Conservation (phyloP, 2,329 filamentous ascomycete species). For the Beauveria rudraprayagi region DNA sequence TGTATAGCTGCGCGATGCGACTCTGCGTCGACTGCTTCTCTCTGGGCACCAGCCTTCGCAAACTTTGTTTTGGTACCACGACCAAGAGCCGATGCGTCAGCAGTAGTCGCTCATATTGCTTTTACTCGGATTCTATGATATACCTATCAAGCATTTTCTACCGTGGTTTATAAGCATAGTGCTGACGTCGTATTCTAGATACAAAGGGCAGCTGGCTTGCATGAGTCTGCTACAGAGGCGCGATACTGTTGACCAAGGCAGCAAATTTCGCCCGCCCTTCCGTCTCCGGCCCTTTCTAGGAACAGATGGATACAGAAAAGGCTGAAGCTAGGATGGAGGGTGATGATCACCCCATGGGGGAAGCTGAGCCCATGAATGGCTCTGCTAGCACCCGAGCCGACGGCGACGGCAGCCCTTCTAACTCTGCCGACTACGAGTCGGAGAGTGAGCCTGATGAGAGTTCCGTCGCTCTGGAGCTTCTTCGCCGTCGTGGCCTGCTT, state of each 20-base stretch:
- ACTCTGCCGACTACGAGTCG: slow-evolving; percentile 24
- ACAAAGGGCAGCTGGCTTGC: not conserved
- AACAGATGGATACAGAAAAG: not conserved
- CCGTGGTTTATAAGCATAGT: not conserved
- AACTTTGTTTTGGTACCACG: not conserved
- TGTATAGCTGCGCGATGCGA: not conserved
- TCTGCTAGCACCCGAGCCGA: slow-evolving; percentile 2
- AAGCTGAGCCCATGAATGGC: slow-evolving; percentile 13
- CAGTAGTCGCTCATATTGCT: not conserved
- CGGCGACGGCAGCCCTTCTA: slow-evolving; percentile 22
- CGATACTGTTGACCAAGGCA: not conserved
- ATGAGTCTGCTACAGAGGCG: not conserved
- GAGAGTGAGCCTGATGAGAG: slow-evolving; percentile 28
- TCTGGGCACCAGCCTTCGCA: not conserved
- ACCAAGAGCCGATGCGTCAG: not conserved
- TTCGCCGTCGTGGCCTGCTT: slow-evolving; percentile 41
- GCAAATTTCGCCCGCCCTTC: not conserved
- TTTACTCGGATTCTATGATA: not conserved
- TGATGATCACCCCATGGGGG: slow-evolving; percentile 11
- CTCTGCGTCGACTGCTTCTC: not conserved
- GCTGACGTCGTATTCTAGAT: not conserved
- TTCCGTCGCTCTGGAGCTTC: slow-evolving; percentile 28
- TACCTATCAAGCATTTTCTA: no score
- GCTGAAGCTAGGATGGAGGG: slow-evolving; percentile 10
- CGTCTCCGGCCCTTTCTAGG: not conserved